Base-by-base conservation (phyloP, 495 filamentous ascomycete species). In the Astrocystis sublimbata region DNA sequence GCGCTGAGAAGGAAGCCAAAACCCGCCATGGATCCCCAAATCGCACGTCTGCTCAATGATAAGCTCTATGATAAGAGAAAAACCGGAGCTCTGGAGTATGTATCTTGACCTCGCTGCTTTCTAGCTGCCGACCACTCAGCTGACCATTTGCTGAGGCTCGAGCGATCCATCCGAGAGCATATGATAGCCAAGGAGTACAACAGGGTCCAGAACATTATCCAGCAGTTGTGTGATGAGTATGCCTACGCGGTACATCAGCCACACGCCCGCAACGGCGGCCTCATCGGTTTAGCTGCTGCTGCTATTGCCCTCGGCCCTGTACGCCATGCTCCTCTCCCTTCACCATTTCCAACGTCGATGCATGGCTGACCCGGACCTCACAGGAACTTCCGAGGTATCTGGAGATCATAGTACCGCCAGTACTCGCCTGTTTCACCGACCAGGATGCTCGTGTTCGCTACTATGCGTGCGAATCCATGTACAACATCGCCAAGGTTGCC, bases 401-500 rank as follows among this genome's bases (percentile, higher is more conserved):
- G 43, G 88, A 90, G 72, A 85, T 92, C 59, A 97, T 99, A 58
- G 93, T 99, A 4, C 92, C 94, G 19, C 96, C 96, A 19, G 96
- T 99, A 5, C 83, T 99, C n/a, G 96, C 96, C 50, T 99, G 96
- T 79, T 99, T 99, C 73, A 88, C 89, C 21, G 96, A 99, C 68
- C 94, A 98, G 79, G 96, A 99, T 88, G 96, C 96, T 21, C 84
- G 96, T 53, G 96, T 99, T 17, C 87, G 96, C 56, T 99, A 99
- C 73, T 99, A 99, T 75, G 96, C 96, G 47, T 99, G 96, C 77
- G 96, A 99, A 83, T 94, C 92, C 76, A 99, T 99, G 96, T 99
- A 99, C 74, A 99, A 99, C 69, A 98, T 99, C 69, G 92, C 96
- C 64, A 98, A 98, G 78, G 94, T 98, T 8, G 94, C 96, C 23